Percentiles rank a stretch among this genome's conserved stretches.
Conservation (phyloP, 202 grass and related monocot species). For the Carex arenaria region DNA sequence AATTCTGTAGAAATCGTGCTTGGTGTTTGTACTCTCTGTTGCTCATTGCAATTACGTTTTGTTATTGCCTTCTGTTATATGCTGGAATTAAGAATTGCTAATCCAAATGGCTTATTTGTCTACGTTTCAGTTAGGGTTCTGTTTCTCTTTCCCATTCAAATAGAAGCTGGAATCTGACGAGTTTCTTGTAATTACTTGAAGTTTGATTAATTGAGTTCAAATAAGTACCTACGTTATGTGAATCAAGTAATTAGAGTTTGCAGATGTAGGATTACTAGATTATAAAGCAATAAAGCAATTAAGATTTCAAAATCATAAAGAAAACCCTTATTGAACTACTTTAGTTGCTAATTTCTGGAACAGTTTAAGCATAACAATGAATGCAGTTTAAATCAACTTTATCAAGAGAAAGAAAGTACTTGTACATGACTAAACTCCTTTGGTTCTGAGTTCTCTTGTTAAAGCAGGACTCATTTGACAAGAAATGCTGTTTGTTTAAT, state of each 20-base stretch:
- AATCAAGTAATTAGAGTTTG: background rate
- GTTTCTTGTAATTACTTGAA: background rate
- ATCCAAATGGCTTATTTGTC: background rate
- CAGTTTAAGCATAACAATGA: background rate
- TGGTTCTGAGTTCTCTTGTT: background rate
- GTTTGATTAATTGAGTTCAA: background rate
- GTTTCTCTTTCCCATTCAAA: background rate
- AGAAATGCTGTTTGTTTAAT: background rate
- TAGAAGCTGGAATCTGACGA: background rate
- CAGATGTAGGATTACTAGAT: background rate
- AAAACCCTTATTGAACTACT: background rate
- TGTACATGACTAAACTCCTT: background rate
- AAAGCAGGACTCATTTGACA: background rate
- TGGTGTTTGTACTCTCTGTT: too few relatives aligned
- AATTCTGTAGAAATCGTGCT: background rate
- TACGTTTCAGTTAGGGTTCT: background rate
- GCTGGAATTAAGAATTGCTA: background rate
- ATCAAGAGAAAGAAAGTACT: background rate
- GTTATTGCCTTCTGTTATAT: conserved; percentile 1
- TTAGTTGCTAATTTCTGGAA: background rate
- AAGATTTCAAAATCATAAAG: background rate
- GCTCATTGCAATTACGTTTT: background rate
- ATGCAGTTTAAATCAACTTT: background rate
- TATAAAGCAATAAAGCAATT: background rate
- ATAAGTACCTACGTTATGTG: background rate